Base-by-base conservation (phyloP, 2,329 filamentous ascomycete genomes). In the Elsinoe ampelina region DNA sequence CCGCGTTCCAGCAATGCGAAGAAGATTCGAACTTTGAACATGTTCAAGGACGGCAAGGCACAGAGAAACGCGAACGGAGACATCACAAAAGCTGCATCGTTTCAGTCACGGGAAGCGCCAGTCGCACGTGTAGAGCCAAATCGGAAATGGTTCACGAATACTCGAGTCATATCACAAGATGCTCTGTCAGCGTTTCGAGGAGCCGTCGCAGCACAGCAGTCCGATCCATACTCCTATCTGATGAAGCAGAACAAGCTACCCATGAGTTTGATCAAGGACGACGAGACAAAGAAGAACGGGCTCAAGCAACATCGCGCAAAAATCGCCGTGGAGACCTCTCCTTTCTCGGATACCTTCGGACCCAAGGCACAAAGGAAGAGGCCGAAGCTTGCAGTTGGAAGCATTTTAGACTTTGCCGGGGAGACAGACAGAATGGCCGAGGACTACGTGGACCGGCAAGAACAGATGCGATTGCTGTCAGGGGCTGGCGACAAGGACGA, bases 91-190 rank as follows among this genome's bases (percentile, higher is more conserved):
- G 84, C 89, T 62, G 90, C 90, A 50, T 80, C 82, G 13, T 95
- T 83, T 73, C 91, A 97, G 75, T 90, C 86, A 59, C 80, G 83
- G 67, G 90, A 95, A 35, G 74, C 85, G 19, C 91, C 92, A 47
- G 82, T 80, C 59, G 93, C 92, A 63, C 82, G 91, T 63, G 87
- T 97, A 67, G 92, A 97, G 76, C 93, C 93, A 51, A 95, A 97
- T 74, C 81, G 93, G 67, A 95, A 95, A 75, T 98, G 93, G 93
- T 98, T 98, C 75, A 89, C 86, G 66, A 96, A 96, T 72, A 95
- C 92, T 34, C 79, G 93, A 66, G 83, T 86, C 43, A 95, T 96
- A 67, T 89, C 87, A 1, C 92, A 96, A 70, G 89, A 95, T 69
- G 88, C 89, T 2, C 78, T 97, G 61, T 82, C 81, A 43, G 84